A percentile compares a stretch with the other conserved stretches of the same genome.
Evolutionary conservation across 1,284 basidiomycete species (phyloP).

Genomic region (Amylostereum chailletii): DNA sequence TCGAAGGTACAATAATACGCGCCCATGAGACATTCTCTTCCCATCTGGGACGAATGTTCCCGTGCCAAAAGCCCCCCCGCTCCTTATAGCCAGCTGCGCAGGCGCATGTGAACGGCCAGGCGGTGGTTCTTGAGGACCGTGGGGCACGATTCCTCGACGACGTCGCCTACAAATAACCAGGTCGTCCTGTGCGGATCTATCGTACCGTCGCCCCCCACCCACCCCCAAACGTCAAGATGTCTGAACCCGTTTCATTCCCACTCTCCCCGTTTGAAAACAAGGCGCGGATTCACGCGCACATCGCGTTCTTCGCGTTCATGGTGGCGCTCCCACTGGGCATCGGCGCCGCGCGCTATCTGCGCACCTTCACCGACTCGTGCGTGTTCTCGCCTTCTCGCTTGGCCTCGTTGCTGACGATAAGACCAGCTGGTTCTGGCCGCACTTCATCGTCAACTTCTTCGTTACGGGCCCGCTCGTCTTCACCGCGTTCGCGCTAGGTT

Average conservation of each 20-base stretch:
- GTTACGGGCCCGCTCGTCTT: neutral
- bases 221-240: no score
- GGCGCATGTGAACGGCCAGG: no score
- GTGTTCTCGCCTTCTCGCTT: neutral
- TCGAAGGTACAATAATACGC: no score
- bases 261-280: neutral
- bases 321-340: neutral
- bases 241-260: neutral
- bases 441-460: neutral
- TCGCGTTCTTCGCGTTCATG: slow-evolving; percentile 1
- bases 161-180: no score
- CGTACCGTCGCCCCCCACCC: no score
- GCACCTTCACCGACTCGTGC: neutral
- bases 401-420: neutral
- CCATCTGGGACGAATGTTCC: no score
- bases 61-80: no score
- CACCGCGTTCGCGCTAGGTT: neutral
- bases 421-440: neutral
- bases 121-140: no score
- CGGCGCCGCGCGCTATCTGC: neutral
- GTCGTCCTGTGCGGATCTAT: no score
- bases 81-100: no score
- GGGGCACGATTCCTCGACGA: no score
- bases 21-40: no score
- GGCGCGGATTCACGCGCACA: neutral